Conservation (phyloP, 805 yeast genomes). For the Lipomyces japonicus region DNA sequence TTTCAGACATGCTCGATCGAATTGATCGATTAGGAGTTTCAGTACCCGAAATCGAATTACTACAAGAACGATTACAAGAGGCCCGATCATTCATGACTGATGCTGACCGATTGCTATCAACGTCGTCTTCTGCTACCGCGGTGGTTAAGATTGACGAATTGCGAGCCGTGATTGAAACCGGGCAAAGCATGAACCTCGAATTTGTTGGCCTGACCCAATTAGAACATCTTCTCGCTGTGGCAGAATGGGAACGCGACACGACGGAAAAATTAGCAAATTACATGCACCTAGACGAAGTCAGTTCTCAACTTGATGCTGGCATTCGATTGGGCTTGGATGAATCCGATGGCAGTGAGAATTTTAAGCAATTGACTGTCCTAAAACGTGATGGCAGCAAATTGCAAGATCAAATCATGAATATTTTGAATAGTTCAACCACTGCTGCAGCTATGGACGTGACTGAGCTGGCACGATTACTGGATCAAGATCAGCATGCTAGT, state of each 20-base stretch:
- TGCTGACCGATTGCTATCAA: conserved; percentile 44
- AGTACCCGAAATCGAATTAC: conserved; percentile 57
- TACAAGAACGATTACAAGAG: conserved; percentile 51
- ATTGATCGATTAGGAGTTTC: conserved; percentile 52
- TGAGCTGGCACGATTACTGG: no score
- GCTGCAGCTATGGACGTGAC: no score
- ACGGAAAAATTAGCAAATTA: conserved; percentile 28
- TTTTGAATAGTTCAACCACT: no score
- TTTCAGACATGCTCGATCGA: conserved; percentile 43
- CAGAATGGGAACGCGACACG: conserved; percentile 41
- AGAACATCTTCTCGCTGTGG: conserved; percentile 40
- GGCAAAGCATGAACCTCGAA: conserved; percentile 56
- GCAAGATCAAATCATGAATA: no score
- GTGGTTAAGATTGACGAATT: conserved; percentile 45
- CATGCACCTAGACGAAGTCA: conserved; percentile 30
- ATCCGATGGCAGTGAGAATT: no score
- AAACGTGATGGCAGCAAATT: no score
- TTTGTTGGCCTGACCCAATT: conserved; percentile 48
- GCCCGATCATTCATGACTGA: conserved; percentile 50
- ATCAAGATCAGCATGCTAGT: no score
- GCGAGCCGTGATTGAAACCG: conserved; percentile 52
- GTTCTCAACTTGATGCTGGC: conserved; percentile 33
- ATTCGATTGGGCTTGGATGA: conserved; percentile 29
- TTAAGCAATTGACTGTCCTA: no score
- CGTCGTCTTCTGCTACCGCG: no score